A percentile compares a stretch with the other conserved stretches of the same genome.
Conservation (phyloP, 495 filamentous ascomycete species). For the Penicillium canescens region DNA sequence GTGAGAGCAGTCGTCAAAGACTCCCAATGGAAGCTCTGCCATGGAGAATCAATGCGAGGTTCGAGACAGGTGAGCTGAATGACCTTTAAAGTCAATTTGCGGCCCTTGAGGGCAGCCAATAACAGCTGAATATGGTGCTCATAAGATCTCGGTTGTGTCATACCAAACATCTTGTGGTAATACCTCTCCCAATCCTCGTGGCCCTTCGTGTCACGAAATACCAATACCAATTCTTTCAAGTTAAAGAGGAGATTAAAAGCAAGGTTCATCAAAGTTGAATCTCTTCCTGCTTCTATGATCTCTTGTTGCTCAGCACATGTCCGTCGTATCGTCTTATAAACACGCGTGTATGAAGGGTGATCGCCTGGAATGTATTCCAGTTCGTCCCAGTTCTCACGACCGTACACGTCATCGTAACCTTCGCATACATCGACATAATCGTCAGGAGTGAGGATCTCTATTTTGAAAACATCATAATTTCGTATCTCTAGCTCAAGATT, state of each 20-base stretch:
- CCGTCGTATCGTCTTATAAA: too few relatives aligned
- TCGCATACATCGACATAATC: background rate
- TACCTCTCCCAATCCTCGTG: background rate
- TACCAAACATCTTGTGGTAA: background rate
- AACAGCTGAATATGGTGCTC: background rate
- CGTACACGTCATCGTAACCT: too few relatives aligned
- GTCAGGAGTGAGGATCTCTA: background rate
- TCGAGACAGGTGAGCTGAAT: background rate
- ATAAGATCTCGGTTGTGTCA: background rate
- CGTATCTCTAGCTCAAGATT: background rate
- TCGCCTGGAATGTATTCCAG: too few relatives aligned
- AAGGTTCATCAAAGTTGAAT: too few relatives aligned
- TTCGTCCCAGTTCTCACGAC: too few relatives aligned
- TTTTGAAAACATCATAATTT: background rate
- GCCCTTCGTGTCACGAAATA: background rate
- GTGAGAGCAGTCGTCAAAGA: too few relatives aligned
- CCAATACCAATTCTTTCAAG: constrained; percentile 1
- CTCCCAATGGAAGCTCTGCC: too few relatives aligned
- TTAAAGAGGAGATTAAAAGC: background rate
- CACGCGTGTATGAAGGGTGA: too few relatives aligned
- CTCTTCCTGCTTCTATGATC: too few relatives aligned
- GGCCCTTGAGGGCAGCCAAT: background rate
- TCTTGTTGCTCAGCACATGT: too few relatives aligned
- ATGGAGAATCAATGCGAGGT: too few relatives aligned
- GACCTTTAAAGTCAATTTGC: background rate